A percentile compares a stretch with the other conserved stretches of the same genome.
Evolutionary conservation across 805 yeast genomes (phyloP).

Genomic region (Pichia nanzhaoensis): DNA sequence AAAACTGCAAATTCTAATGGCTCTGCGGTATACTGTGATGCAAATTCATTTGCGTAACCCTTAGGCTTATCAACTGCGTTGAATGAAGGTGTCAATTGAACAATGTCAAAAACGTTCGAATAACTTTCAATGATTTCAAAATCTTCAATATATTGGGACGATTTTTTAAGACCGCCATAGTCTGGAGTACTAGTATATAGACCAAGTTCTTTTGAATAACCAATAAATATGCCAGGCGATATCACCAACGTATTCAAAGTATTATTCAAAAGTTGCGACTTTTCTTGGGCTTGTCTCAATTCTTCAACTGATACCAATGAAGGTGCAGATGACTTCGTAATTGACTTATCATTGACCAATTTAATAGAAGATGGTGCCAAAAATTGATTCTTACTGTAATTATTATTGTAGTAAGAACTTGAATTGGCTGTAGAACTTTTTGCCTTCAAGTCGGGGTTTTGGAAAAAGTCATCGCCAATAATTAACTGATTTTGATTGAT

Average conservation of each 20-base stretch:
- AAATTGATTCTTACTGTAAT: not conserved
- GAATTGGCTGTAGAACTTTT: constrained; percentile 4
- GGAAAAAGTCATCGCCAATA: constrained; percentile 1
- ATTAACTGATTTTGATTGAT: constrained; percentile 29
- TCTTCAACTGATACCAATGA: constrained; percentile 26
- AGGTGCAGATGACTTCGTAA: constrained; percentile 26
- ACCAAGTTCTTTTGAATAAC: constrained; percentile 47
- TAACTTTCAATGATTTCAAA: constrained; percentile 64
- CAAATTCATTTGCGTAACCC: constrained; percentile 81
- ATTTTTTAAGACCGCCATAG: constrained; percentile 73
- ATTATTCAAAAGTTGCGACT: constrained; percentile 48
- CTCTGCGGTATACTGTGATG: constrained; percentile 69
- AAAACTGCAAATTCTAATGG: constrained; percentile 74
- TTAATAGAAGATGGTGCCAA: constrained; percentile 2
- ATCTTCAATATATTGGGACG: constrained; percentile 68
- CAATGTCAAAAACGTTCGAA: constrained; percentile 57
- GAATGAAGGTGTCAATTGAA: constrained; percentile 62
- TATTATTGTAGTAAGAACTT: not conserved
- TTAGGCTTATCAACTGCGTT: constrained; percentile 67
- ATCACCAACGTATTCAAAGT: constrained; percentile 54
- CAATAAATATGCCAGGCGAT: constrained; percentile 83
- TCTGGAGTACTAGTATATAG: constrained; percentile 73
- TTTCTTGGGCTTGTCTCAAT: constrained; percentile 49
- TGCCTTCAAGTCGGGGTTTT: not conserved
- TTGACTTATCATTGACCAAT: constrained; percentile 12